Percentiles rank a stretch among this genome's conserved stretches.
These are phyloP conservation scores for Thyridium curvatum DNA, from an alignment of 2,329 filamentous ascomycete species.

Conservation along the genomic window DNA sequence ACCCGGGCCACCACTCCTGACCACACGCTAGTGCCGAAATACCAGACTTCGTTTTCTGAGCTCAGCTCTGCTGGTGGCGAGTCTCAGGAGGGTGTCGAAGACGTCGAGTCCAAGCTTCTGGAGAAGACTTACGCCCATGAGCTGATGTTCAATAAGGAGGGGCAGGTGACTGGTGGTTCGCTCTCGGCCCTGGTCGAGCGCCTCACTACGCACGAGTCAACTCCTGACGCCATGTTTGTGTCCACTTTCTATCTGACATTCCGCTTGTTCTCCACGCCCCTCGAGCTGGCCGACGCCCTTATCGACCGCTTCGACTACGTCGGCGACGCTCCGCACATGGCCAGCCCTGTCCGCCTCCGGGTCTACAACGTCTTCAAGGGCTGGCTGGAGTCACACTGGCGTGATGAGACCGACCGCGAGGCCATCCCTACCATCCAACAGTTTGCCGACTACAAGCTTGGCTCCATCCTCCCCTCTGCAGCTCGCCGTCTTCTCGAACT, in stretches of 20 bases:
- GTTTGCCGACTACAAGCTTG: constrained; percentile 73
- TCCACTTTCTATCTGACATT: constrained; percentile 96
- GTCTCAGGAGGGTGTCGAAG: constrained; percentile 61
- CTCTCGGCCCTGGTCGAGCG: constrained; percentile 89
- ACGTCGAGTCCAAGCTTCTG: constrained; percentile 78
- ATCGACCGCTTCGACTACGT: constrained; percentile 92
- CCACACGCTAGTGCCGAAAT: constrained; percentile 43
- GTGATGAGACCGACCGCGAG: constrained; percentile 69
- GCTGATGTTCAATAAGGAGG: constrained; percentile 88
- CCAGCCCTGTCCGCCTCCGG: constrained; percentile 75
- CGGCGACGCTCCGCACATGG: constrained; percentile 66
- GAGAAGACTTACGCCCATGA: constrained; percentile 90
- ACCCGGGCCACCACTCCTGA: constrained; percentile 88
- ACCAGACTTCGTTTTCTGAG: constrained; percentile 60
- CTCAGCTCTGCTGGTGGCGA: constrained; percentile 61
- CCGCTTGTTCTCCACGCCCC: constrained; percentile 79
- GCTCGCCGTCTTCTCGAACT: constrained; percentile 77
- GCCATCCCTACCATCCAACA: constrained; percentile 70
- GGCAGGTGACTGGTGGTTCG: constrained; percentile 88
- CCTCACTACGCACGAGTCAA: constrained; percentile 86
- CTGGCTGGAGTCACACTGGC: constrained; percentile 96
- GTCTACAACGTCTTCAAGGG: constrained; percentile 97
- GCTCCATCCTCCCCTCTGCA: constrained; percentile 63
- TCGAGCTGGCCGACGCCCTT: constrained; percentile 72
- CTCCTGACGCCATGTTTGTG: constrained; percentile 85